phyloP scores from a whole-genome alignment of 768 basidiomycete species.

The Trametes cinnabarina region DNA sequence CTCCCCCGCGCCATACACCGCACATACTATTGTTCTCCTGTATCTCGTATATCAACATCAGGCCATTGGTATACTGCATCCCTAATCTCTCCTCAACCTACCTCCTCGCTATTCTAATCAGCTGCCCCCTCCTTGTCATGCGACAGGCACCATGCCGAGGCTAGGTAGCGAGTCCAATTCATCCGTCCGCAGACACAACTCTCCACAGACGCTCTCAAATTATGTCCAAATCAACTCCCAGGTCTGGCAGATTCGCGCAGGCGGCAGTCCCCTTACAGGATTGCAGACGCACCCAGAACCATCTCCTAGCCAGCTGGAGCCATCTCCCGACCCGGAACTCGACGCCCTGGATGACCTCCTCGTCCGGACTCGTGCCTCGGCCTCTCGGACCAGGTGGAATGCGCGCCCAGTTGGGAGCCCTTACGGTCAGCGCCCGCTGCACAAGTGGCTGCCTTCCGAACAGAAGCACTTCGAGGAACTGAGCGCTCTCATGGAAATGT shows the following conservation, averaged over 20 bases:
- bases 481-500: constrained; percentile 8
- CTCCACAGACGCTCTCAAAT: constrained; percentile 7
- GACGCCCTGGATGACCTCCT: constrained; percentile 1
- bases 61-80: background rate
- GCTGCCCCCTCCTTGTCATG: background rate
- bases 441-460: constrained; percentile 1
- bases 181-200: constrained; percentile 12
- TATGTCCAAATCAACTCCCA: constrained; percentile 10
- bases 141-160: constrained; percentile 11
- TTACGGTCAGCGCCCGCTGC: constrained; percentile 8
- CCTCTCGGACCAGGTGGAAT: constrained; percentile 16
- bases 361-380: constrained; percentile 3
- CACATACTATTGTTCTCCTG: background rate
- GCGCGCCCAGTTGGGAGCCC: constrained; percentile 12
- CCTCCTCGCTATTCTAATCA: background rate
- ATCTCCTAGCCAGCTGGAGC: background rate
- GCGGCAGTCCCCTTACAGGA: background rate
- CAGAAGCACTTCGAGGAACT: constrained; percentile 8
- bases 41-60: background rate
- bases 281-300: background rate
- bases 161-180: constrained; percentile 15
- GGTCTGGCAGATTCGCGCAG: constrained; percentile 3
- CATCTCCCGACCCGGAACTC: background rate
- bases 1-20: background rate
- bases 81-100: background rate